Percentiles rank a stretch among this genome's conserved stretches.
Evolutionary conservation across 163 green algal species (phyloP).

Genomic region (Chlorella variabilis): DNA sequence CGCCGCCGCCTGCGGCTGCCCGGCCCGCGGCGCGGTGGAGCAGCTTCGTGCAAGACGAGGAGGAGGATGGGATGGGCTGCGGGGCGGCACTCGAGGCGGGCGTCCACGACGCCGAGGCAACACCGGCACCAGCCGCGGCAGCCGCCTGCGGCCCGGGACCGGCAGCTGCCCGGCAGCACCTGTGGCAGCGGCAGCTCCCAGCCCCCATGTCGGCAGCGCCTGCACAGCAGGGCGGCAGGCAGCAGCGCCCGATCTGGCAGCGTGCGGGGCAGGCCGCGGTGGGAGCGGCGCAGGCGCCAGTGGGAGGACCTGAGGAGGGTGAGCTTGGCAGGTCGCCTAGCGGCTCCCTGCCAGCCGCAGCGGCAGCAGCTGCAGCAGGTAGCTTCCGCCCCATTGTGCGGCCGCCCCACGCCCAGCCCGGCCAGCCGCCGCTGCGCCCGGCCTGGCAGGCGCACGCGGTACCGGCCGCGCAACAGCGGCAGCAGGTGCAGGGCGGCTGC

Average conservation of each 20-base stretch:
- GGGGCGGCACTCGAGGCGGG: background rate
- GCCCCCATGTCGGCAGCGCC: too few relatives aligned
- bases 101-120: too few relatives aligned
- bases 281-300: too few relatives aligned
- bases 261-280: too few relatives aligned
- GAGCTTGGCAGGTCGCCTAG: too few relatives aligned
- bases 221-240: background rate
- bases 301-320: too few relatives aligned
- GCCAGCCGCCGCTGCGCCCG: background rate
- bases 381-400: slow-evolving; percentile 6
- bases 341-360: too few relatives aligned
- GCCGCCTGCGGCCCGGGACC: too few relatives aligned
- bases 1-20: background rate
- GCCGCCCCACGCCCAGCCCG: background rate
- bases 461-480: background rate
- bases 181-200: background rate
- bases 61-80: background rate
- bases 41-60: slow-evolving; percentile 5
- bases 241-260: too few relatives aligned
- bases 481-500: background rate
- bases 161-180: background rate
- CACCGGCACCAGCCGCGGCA: too few relatives aligned
- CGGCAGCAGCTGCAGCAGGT: too few relatives aligned
- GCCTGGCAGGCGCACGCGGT: background rate
- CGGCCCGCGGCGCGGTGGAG: slow-evolving; percentile 10